Conservation (phyloP, 495 filamentous ascomycete genomes). For the Rostrohypoxylon terebratum region DNA sequence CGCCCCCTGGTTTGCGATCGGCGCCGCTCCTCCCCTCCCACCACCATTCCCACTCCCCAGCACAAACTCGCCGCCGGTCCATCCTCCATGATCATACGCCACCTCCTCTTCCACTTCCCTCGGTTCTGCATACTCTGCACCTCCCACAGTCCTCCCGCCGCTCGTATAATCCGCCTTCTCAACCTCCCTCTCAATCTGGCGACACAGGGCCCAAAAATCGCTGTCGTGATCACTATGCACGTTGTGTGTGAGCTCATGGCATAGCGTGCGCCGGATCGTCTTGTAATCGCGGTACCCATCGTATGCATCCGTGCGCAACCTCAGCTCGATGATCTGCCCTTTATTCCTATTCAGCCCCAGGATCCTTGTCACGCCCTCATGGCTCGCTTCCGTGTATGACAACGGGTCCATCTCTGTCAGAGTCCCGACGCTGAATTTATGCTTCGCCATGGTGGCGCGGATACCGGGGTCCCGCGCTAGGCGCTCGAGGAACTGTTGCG, state of each 20-base stretch:
- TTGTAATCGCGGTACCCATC: constrained; percentile 94
- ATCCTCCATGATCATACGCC: constrained; percentile 80
- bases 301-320: constrained; percentile 90
- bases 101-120: constrained; percentile 69
- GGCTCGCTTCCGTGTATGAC: constrained; percentile 75
- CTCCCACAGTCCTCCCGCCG: constrained; percentile 72
- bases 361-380: constrained; percentile 75
- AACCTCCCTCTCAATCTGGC: constrained; percentile 88
- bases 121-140: constrained; percentile 75
- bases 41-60: constrained; percentile 76
- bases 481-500: constrained; percentile 77
- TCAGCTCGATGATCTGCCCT: constrained; percentile 91
- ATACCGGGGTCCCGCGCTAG: constrained; percentile 88
- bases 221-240: constrained; percentile 85
- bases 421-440: constrained; percentile 86
- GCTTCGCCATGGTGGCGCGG: constrained; percentile 79
- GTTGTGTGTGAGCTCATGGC: constrained; percentile 95
- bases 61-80: constrained; percentile 89
- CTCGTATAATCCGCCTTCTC: constrained; percentile 78
- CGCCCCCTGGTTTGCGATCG: constrained; percentile 31
- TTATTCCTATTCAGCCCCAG: constrained; percentile 88
- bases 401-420: constrained; percentile 96
- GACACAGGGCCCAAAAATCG: constrained; percentile 88
- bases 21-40: constrained; percentile 45
- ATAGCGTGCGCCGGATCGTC: constrained; percentile 89